These are phyloP conservation scores for Agaricus sinodeliciosus DNA, from an alignment of 768 basidiomycete species.

Conservation along the genomic window DNA sequence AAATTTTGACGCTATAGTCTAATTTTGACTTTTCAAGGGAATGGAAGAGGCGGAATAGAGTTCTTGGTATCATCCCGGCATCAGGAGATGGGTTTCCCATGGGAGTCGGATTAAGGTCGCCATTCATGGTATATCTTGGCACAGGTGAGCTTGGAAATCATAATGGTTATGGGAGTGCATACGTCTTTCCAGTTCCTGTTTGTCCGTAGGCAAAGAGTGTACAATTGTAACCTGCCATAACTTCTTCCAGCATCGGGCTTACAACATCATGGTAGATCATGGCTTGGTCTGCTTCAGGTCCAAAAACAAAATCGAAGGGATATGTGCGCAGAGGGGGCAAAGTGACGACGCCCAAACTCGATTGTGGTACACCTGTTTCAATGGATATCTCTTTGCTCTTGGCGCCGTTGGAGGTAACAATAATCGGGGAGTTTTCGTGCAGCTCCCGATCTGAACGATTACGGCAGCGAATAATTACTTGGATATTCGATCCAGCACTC, in stretches of 20 bases:
- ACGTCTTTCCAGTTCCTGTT: slow-evolving; percentile 99
- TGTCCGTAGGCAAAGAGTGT: slow-evolving; percentile 98
- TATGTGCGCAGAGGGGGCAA: slow-evolving; percentile 81
- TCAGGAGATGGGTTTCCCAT: slow-evolving; percentile 83
- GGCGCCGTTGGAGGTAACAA: slow-evolving; percentile 73
- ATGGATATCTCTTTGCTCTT: slow-evolving; percentile 73
- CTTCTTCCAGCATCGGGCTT: slow-evolving; percentile 86
- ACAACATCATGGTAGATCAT: slow-evolving; percentile 94
- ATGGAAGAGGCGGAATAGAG: slow-evolving; percentile 85
- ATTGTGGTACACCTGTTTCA: slow-evolving; percentile 64
- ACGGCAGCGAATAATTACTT: slow-evolving; percentile 88
- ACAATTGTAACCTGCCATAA: slow-evolving; percentile 94
- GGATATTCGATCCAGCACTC: slow-evolving; percentile 79
- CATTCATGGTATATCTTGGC: slow-evolving; percentile 91
- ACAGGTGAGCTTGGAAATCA: slow-evolving; percentile 4
- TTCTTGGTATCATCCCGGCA: slow-evolving; percentile 95
- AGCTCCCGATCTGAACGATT: slow-evolving; percentile 82
- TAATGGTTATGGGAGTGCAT: slow-evolving; percentile 7
- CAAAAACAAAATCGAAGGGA: slow-evolving; percentile 93
- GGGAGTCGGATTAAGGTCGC: slow-evolving; percentile 76
- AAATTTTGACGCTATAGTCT: slow-evolving; percentile 91
- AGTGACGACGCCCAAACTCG: slow-evolving; percentile 67
- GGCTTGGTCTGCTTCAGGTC: slow-evolving; percentile 93
- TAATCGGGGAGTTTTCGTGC: slow-evolving; percentile 80
- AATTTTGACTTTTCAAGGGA: slow-evolving; percentile 68